Evolutionary conservation across 1,284 basidiomycete genomes (phyloP).

Genomic region (Flammula alnicola): DNA sequence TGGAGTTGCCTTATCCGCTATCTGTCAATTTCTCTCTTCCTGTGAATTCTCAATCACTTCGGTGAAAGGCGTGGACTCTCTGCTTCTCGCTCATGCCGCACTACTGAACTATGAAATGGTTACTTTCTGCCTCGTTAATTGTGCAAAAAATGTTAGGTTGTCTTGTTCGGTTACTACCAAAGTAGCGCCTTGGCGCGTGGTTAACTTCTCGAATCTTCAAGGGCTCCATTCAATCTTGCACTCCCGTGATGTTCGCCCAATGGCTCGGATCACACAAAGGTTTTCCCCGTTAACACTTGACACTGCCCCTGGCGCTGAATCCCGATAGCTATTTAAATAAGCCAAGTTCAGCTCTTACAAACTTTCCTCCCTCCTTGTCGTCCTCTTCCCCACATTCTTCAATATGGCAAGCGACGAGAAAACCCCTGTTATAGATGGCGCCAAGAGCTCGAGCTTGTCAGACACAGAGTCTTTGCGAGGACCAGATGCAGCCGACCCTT

Average conservation of each 20-base stretch:
- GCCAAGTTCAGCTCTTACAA: background rate
- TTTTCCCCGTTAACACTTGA: slow-evolving; percentile 10
- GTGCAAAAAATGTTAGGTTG: background rate
- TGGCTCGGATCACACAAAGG: slow-evolving; percentile 9
- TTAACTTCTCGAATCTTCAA: background rate
- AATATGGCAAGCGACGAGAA: slow-evolving; percentile 15
- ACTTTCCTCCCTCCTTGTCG: slow-evolving; percentile 4
- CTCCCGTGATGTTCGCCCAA: background rate
- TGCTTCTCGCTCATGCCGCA: background rate
- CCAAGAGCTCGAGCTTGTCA: slow-evolving; percentile 1
- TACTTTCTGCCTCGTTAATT: background rate
- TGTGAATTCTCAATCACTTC: too few relatives aligned
- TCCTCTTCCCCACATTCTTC: background rate
- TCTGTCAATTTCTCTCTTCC: too few relatives aligned
- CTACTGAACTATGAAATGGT: background rate
- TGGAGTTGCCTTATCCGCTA: too few relatives aligned
- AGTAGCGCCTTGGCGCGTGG: background rate
- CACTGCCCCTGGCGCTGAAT: slow-evolving; percentile 4
- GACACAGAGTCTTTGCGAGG: slow-evolving; percentile 8
- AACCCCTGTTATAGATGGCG: background rate
- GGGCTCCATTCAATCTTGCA: background rate
- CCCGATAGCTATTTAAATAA: slow-evolving; percentile 3
- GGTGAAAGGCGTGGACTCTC: too few relatives aligned
- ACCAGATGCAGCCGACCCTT: slow-evolving; percentile 13
- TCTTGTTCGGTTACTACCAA: too few relatives aligned